Base-by-base conservation (phyloP, 768 basidiomycete genomes). In the Pleurotus sapidus region DNA sequence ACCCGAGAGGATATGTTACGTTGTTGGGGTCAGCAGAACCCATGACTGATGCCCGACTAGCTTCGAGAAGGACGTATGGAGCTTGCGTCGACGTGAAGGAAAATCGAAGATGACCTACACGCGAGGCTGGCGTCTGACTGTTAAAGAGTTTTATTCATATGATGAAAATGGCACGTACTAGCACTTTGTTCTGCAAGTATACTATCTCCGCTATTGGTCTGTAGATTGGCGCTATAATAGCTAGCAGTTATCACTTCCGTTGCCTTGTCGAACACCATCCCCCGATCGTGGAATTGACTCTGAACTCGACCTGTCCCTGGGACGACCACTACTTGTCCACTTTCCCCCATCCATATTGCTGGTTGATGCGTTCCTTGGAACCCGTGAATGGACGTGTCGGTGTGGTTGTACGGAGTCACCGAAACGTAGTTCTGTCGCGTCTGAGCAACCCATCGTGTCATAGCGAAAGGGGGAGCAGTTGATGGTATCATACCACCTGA, bases 41-140 rank as follows among this genome's bases (percentile, higher is more conserved):
- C 30, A 86, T 73, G 14, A 87, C 76, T 1, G 83, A 83, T 4
- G 83, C 78, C 1, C 89, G 79, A 1, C 87, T 82, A 0, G 86
- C 84, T 65, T 91, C 86, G 9, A 93, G 65, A 17, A 91, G 71
- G 46, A 91, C 72, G 55, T 87, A 88, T 0, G 87, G 87, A 18
- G 49, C 61, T 48, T 66, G 46, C 39, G 69, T 38, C 49, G 64
- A 9, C 4, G 68, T 67, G 71, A 89, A 91, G 0, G 84, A 85
- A 68, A 90, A 89, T 2, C 86, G 80, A 1, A 91, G 74, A 66
- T 91, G 88, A 0, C 87, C 89, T 3, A 88, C 88, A 6, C 87
- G 81, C 5, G 90, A 91, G 5, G 88, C 89, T 91, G 60, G 9
- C 40, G 39, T 15, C 23, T 24, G 11, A 14, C 18, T 51, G 30